Conservation (phyloP, 129 eudicot species). For the Chrysanthemum lavandulifolium region DNA sequence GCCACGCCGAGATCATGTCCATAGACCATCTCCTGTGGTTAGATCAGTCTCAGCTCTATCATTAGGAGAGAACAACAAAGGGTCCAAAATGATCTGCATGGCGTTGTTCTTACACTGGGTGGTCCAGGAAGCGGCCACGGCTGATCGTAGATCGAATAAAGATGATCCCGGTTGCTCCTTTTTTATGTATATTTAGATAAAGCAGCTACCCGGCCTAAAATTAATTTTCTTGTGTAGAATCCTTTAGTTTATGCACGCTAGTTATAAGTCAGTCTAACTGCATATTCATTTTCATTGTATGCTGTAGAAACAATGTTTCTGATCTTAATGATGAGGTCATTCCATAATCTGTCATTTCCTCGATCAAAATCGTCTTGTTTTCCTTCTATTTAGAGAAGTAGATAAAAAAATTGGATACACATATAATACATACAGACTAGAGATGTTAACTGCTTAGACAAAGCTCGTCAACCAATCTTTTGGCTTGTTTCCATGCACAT, state of each 20-base stretch:
- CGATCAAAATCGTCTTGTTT: not conserved
- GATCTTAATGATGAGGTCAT: not conserved
- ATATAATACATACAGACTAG: too few species aligned
- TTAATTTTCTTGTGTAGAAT: constrained; percentile 28
- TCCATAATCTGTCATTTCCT: constrained; percentile 7
- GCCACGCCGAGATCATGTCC: constrained; percentile 24
- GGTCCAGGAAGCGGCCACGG: constrained; percentile 58
- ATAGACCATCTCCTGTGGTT: constrained; percentile 37
- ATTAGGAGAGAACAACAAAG: constrained; percentile 38
- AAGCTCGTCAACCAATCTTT: too few species aligned
- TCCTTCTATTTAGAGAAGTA: too few species aligned
- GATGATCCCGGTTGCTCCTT: not conserved
- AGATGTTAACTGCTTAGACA: too few species aligned
- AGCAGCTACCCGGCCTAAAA: constrained; percentile 14
- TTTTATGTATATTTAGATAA: constrained; percentile 30
- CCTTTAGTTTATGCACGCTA: constrained; percentile 21
- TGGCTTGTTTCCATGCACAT: too few species aligned
- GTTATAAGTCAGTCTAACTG: constrained; percentile 16
- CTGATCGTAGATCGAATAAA: constrained; percentile 10
- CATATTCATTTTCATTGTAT: constrained; percentile 21
- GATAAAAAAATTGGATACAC: too few species aligned
- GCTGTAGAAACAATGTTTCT: constrained; percentile 18
- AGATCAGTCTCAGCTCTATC: constrained; percentile 25
- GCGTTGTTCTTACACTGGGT: constrained; percentile 80
- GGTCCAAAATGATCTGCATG: constrained; percentile 61